These are phyloP conservation scores for Silene latifolia DNA, from an alignment of 148 eudicot species.

Conservation along the genomic window DNA sequence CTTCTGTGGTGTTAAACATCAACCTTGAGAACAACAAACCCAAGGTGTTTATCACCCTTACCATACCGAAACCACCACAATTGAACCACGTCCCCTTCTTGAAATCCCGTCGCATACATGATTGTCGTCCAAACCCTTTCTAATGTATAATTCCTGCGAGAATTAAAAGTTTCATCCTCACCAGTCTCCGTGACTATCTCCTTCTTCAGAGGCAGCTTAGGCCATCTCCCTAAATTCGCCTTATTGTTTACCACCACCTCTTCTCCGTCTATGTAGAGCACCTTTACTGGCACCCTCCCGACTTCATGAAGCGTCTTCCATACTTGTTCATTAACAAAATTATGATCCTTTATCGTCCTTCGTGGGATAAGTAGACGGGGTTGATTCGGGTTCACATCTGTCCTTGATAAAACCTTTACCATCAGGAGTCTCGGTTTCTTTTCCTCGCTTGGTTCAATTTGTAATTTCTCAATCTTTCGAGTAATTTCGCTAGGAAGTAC, in stretches of 20 bases:
- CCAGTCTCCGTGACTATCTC: too few relatives aligned
- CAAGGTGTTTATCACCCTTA: not conserved
- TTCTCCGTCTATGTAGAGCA: too few relatives aligned
- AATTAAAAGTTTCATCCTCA: not conserved
- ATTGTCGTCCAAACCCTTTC: not conserved
- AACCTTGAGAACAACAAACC: slow-evolving; percentile 7
- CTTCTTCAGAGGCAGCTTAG: too few relatives aligned
- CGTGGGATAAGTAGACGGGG: not conserved
- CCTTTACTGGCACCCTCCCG: not conserved
- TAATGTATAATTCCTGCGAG: not conserved
- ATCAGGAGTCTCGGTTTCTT: not conserved
- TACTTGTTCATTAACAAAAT: not conserved
- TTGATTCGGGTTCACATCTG: not conserved
- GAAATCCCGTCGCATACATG: not conserved
- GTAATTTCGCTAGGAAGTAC: not conserved
- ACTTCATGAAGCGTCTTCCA: not conserved
- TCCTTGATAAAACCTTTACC: not conserved
- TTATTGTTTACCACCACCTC: too few relatives aligned
- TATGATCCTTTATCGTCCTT: too few relatives aligned
- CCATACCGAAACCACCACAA: slow-evolving; percentile 12
- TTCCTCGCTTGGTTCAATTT: not conserved
- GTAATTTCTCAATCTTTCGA: not conserved
- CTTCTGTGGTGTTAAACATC: not conserved
- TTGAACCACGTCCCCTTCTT: not conserved
- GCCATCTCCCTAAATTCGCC: too few relatives aligned